Base-by-base conservation (phyloP, 2,329 filamentous ascomycete species). In the Hymenoscyphus repandus region DNA sequence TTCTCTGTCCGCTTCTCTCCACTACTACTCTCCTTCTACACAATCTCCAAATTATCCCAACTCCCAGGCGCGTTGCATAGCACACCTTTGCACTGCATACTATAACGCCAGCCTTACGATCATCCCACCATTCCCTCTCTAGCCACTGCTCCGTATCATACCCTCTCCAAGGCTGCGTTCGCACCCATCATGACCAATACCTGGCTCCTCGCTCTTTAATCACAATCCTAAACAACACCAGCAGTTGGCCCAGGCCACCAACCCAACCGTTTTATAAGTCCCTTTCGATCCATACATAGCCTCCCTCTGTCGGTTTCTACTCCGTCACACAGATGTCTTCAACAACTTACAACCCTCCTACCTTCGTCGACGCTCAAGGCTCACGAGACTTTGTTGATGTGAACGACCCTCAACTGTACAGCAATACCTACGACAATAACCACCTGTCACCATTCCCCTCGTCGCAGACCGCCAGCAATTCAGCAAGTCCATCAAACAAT, bases 271-370 rank as follows among this genome's bases (percentile, higher is more conserved):
- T 54, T 55, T 52, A 58, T 56, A 57, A 58, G 45, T 53, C 50
- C 38, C 33, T 45, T 49, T 56, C 51, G 47, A 30, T 15, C 42
- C 42, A 40, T 57, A 58, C 61, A 64, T 64, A 63, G 61, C 59
- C 62, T 63, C 61, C 55, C 55, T 30, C 50, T 43, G n/a, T 34
- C 34, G 22, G 34, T 45, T 45, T 41, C 48, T 6, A 22, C 48
- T 53, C 50, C 40, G 54, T 51, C 53, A 58, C 48, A 55, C 59
- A 57, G 54, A 66, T 65, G 63, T 64, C 64, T 64, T 62, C 63
- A 31, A 54, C 51, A 48, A 50, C 47, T 37, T 58, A 60, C 55
- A 61, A 54, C 50, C 54, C 58, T 50, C 40, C 55, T 47, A 32
- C 46, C n/a, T 58, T 50, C 45, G 57, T 61, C 52, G 57, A 60